Evolutionary conservation across 2,329 filamentous ascomycete species (phyloP).

Genomic region (Colletotrichum cereale): DNA sequence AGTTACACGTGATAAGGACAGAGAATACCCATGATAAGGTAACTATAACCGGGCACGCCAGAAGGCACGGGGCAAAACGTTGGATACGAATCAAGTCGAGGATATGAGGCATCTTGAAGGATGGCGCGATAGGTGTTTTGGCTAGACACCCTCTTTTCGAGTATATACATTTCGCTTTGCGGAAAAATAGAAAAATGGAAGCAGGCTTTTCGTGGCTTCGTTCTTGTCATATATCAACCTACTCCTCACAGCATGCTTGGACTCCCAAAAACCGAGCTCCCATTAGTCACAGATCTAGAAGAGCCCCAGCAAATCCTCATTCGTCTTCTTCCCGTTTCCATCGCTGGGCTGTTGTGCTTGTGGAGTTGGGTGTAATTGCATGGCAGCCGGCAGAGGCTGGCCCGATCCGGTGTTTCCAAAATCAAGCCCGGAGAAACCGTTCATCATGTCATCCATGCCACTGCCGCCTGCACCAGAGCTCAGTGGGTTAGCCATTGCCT

Average conservation of each 20-base stretch:
- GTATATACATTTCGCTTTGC: constrained; percentile 18
- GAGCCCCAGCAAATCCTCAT: constrained; percentile 69
- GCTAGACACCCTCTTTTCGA: constrained; percentile 12
- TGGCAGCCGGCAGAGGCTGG: constrained; percentile 74
- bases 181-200: constrained; percentile 20
- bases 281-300: constrained; percentile 48
- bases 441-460: constrained; percentile 89
- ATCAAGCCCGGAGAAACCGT: constrained; percentile 86
- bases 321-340: constrained; percentile 65
- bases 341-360: constrained; percentile 49
- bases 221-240: constrained; percentile 41
- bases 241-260: constrained; percentile 39
- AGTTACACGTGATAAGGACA: neutral
- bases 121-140: constrained; percentile 29
- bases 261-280: constrained; percentile 30
- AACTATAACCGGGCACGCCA: neutral
- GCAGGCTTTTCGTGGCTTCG: constrained; percentile 39
- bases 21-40: neutral
- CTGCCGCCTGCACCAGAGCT: constrained; percentile 51
- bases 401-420: constrained; percentile 69
- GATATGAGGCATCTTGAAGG: constrained; percentile 1
- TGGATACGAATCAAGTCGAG: neutral
- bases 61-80: constrained; percentile 1
- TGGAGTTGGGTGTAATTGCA: constrained; percentile 62
- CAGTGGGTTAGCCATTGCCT: constrained; percentile 46